These are phyloP conservation scores for Fusarium devonianum DNA, from an alignment of 2,329 filamentous ascomycete genomes.

Conservation along the genomic window DNA sequence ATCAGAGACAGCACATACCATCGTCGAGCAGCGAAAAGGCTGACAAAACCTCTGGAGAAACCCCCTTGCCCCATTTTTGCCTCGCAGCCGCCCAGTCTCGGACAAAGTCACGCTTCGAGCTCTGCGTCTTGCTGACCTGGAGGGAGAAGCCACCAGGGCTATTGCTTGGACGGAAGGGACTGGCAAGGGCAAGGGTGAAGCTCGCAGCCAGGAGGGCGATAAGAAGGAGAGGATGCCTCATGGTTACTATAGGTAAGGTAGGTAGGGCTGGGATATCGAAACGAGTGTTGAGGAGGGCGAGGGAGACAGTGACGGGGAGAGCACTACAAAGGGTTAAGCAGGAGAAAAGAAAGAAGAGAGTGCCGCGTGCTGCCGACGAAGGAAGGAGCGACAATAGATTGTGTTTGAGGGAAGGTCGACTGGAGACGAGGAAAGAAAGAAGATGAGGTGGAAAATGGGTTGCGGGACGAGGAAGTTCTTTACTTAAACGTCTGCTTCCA, in stretches of 20 bases:
- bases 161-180: constrained; percentile 9
- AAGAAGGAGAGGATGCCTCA: constrained; percentile 30
- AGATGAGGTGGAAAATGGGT: not conserved
- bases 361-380: not conserved
- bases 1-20: constrained; percentile 28
- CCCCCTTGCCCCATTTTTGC: constrained; percentile 46
- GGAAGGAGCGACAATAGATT: not conserved
- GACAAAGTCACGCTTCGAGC: constrained; percentile 43
- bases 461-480: no score
- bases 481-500: no score
- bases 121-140: constrained; percentile 32
- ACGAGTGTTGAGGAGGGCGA: not conserved
- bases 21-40: constrained; percentile 42
- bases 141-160: constrained; percentile 42
- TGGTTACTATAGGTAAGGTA: constrained; percentile 3
- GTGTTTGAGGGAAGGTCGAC: not conserved
- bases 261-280: not conserved
- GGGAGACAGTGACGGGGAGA: not conserved
- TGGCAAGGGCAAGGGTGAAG: constrained; percentile 19
- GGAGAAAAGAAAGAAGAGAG: not conserved
- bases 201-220: constrained; percentile 19
- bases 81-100: constrained; percentile 46
- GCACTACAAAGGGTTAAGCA: no score
- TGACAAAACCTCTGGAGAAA: constrained; percentile 27
- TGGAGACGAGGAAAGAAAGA: not conserved